Percentiles rank a stretch among this genome's conserved stretches.
These are phyloP conservation scores for Xylaria curta DNA, from an alignment of 495 filamentous ascomycete genomes.

Conservation along the genomic window DNA sequence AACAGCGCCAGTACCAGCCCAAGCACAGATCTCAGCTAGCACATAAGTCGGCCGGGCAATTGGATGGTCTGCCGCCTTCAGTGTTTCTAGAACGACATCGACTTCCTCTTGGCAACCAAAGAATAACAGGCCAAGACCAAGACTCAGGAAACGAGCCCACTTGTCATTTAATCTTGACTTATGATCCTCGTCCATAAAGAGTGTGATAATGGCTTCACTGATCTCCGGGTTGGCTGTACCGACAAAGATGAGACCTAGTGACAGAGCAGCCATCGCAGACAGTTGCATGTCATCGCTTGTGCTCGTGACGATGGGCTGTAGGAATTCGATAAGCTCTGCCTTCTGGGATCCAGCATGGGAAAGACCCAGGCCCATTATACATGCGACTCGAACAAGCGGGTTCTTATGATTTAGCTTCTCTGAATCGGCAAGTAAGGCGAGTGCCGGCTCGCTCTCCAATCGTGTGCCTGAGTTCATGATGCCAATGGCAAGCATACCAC, in stretches of 20 bases:
- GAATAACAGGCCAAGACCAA: slow-evolving; percentile 92
- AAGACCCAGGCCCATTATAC: slow-evolving; percentile 94
- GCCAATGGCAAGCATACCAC: slow-evolving; percentile 86
- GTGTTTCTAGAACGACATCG: slow-evolving; percentile 90
- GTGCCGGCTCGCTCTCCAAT: slow-evolving; percentile 81
- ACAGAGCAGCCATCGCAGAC: slow-evolving; percentile 93
- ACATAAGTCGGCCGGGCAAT: slow-evolving; percentile 91
- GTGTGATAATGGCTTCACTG: slow-evolving; percentile 85
- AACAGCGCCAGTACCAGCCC: slow-evolving; percentile 96
- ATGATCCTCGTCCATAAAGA: slow-evolving; percentile 89
- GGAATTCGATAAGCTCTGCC: slow-evolving; percentile 76
- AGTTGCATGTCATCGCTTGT: slow-evolving; percentile 87
- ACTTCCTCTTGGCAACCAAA: slow-evolving; percentile 98
- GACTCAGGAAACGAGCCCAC: slow-evolving; percentile 95
- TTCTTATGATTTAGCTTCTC: slow-evolving; percentile 80
- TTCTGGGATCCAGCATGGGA: slow-evolving; percentile 92
- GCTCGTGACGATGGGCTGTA: slow-evolving; percentile 87
- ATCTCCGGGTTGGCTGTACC: slow-evolving; percentile 89
- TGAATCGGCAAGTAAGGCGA: slow-evolving; percentile 80
- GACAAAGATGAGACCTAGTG: slow-evolving; percentile 89
- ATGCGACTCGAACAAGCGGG: slow-evolving; percentile 73
- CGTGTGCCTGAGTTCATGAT: slow-evolving; percentile 93
- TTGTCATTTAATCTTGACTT: slow-evolving; percentile 90
- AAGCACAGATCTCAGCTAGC: slow-evolving; percentile 93
- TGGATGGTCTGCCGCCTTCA: slow-evolving; percentile 94